Base-by-base conservation (phyloP, 108 stramenopile genomes). In the Nannochloropsis salina region DNA sequence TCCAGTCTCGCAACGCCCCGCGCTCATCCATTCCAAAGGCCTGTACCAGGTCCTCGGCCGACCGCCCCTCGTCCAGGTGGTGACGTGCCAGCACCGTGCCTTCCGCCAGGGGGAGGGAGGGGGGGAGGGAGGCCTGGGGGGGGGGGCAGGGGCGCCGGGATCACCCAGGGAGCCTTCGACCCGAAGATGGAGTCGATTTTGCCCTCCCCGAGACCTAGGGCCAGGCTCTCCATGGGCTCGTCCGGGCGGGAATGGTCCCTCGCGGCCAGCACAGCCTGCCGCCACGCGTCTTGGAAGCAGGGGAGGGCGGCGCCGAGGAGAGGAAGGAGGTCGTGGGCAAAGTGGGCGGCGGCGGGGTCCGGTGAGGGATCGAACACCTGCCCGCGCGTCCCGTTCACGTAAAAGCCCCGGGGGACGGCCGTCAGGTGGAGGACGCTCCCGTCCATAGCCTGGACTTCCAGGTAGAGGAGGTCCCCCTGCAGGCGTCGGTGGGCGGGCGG, bases 381-480 rank as follows among this genome's bases (percentile, higher is more conserved):
- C 42, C 43, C 42, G 44, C 15, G 42, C 12, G n/a, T 43, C n/a
- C 18, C 18, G 83, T 83, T 44, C 15, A 83, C 83, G 41, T 43
- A 43, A 43, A 83, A 42, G 3, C 97, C 97, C 18, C 85, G 88
- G 22, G 95, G 88, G 47, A 92, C 91, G 31, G 94, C 96, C 31
- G 97, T 98, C 44, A 97, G 89, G 86, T 94, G 90, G 80, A 96
- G 84, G 8, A 84, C 42, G 2, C 82, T n/a, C 41, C 87, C 91
- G 31, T 92, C 93, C 44, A 94, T 92, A 18, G 92, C 61, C 41
- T 88, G 82, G 21, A 94, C 94, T 86, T 96, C 95, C 43, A 98
- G 85, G 87, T 99, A 99, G 31, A 96, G 91, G 74, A 99, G 92
- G 90, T 99, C 98, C 18, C 96, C 97, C 79, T 94, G 85, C 86